Percentiles rank a stretch among this genome's conserved stretches.
Evolutionary conservation across 2,329 filamentous ascomycete genomes (phyloP).

Genomic region (Fusarium illudens): DNA sequence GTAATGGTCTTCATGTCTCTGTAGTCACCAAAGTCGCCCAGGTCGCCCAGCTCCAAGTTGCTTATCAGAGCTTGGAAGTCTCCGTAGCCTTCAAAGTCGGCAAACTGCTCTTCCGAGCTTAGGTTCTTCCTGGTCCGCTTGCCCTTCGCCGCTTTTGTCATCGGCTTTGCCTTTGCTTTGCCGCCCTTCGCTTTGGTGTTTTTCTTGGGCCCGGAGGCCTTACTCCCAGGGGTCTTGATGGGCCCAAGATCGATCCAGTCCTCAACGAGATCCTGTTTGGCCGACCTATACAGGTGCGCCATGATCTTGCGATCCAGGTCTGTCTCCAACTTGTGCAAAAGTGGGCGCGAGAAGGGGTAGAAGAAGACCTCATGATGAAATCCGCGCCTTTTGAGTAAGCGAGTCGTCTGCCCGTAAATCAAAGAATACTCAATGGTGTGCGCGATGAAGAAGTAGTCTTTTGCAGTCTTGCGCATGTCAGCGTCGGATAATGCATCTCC

Average conservation of each 20-base stretch:
- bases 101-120: not conserved
- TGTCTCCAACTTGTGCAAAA: not conserved
- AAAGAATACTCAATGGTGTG: not conserved
- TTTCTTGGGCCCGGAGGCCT: not conserved
- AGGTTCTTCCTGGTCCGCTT: not conserved
- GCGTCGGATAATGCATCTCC: not conserved
- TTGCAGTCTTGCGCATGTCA: not conserved
- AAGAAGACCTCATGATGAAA: not conserved
- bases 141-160: not conserved
- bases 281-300: not conserved
- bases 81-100: not conserved
- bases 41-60: not conserved
- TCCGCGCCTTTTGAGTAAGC: not conserved
- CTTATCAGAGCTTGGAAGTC: not conserved
- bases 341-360: not conserved
- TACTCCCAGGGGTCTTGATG: not conserved
- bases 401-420: not conserved
- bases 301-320: not conserved
- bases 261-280: not conserved
- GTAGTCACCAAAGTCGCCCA: not conserved
- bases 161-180: not conserved
- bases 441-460: not conserved
- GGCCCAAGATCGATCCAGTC: not conserved
- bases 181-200: not conserved
- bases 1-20: not conserved